Evolutionary conservation across 2,329 filamentous ascomycete species (phyloP), one percentile per base, ranked within the genome.

Genomic region (Sporothrix luriei): DNA sequence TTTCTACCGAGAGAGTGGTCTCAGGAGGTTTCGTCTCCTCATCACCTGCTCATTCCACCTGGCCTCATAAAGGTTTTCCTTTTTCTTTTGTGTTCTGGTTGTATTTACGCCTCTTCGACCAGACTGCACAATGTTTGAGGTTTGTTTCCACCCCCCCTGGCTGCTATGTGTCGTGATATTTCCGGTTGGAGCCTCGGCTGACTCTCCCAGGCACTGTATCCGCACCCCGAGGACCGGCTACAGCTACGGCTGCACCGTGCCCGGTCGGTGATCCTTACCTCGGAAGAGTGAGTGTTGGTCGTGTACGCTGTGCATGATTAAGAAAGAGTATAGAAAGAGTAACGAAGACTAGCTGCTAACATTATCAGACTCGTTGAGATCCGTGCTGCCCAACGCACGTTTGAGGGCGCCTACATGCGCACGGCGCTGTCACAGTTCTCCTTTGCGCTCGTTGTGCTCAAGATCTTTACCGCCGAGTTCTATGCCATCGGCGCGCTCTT

Each of bases 401-500:
- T 98, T 76, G 95, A 99, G 80, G 95, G 95, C 26, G 95, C 95
- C 26, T 99, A 98, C 80, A 91, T 97, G 77, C 91, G 95, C 72
- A 99, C 95, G 0, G 94, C 94, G 2, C 87, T 99, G 24, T 92
- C 92, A 3, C 94, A 98, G 77, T 98, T 98, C 82, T 94, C 91
- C 69, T 98, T 99, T 79, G 90, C 94, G 24, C 88, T 99, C 65
- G 90, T 99, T 73, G 92, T 99, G 67, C 88, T 97, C 74, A 97
- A 96, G 82, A 96, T 99, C 79, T 98, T 99, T 82, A 97, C 93
- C 10, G 87, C 90, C 67, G 95, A 98, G 78, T 98, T 99, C 83
- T 98, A 98, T 81, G 89, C 91, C 74, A 97, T 97, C 73, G 95
- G 95, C n/a, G 95, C 95, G 7, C 84, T 99, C 43, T 97, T 97